Evolutionary conservation across 768 basidiomycete species (phyloP), one percentile per base, ranked within the genome.

Genomic region (Daedaleopsis sinensis): DNA sequence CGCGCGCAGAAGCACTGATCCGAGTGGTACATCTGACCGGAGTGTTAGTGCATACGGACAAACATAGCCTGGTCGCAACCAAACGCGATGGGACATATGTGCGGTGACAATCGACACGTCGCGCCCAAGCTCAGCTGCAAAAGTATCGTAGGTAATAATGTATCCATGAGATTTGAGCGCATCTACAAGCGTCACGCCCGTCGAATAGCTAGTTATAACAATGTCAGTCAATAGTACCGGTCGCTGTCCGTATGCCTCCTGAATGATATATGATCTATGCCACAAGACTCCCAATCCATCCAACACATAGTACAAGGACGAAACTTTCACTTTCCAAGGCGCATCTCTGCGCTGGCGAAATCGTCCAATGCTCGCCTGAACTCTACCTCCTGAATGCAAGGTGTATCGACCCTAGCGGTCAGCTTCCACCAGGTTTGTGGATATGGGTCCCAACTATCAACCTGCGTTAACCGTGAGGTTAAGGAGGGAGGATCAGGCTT

Each of bases 351-450:
- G 10, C 75, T 72, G 11, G 87, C 80, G 73, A 84, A 94, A 70
- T 88, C 83, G 70, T 93, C 90, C 61, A 94, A 70, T 11, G 91
- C 92, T 23, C 79, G 78, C 65, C 90, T 75, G 65, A 94, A 90
- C 37, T 81, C 81, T 42, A 69, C 64, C 69, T 90, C 86, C 7
- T 61, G 50, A 15, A 73, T 67, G 39, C 62, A 52, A 18, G 49
- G 23, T 11, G 52, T 43, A 15, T 35, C 27, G 16, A 47, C 36
- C 23, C 19, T 35, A 52, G 36, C 15, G 1, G 52, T 36, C 47
- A 36, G 7, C 16, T 35, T 57, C 53, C 61, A 48, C 63, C 62
- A 67, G 19, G 51, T 21, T n/a, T 43, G 18, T 1, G 63, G 63
- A 50, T 62, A 63, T 19, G 59, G 61, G 32, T 65, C 61, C 60